Evolutionary conservation across 23 red algal species (phyloP).

Genomic region (Gracilariopsis chorda): DNA sequence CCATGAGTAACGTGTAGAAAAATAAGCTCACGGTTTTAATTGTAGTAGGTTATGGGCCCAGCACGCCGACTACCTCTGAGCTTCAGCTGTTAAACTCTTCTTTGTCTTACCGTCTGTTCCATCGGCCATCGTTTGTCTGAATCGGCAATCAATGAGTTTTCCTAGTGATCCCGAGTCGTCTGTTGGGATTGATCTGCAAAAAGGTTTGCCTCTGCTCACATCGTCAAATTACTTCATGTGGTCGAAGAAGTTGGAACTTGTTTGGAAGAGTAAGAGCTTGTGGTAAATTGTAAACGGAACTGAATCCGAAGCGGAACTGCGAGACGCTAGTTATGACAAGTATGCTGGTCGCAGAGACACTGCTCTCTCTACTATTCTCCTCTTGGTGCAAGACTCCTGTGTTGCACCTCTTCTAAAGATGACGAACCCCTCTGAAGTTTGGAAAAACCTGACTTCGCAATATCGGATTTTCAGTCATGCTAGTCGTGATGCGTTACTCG

Average conservation of each 20-base stretch:
- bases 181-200: background rate
- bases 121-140: background rate
- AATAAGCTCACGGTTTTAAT: too few species aligned
- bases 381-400: constrained; percentile 18
- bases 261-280: background rate
- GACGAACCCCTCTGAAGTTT: background rate
- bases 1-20: too few species aligned
- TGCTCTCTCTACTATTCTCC: background rate
- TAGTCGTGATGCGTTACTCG: background rate
- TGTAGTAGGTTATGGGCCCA: constrained; percentile 28
- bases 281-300: background rate
- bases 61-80: background rate
- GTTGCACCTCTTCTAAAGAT: background rate
- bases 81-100: background rate
- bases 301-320: background rate
- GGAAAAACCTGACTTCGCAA: background rate
- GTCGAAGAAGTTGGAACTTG: background rate
- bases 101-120: background rate
- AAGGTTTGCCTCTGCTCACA: background rate
- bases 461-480: background rate
- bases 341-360: background rate
- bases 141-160: background rate
- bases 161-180: background rate
- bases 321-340: background rate
- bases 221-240: constrained; percentile 26